A percentile compares a stretch with the other conserved stretches of the same genome.
phyloP scores from a whole-genome alignment of 495 filamentous ascomycete genomes.

The Penicillium macrosclerotiorum region DNA sequence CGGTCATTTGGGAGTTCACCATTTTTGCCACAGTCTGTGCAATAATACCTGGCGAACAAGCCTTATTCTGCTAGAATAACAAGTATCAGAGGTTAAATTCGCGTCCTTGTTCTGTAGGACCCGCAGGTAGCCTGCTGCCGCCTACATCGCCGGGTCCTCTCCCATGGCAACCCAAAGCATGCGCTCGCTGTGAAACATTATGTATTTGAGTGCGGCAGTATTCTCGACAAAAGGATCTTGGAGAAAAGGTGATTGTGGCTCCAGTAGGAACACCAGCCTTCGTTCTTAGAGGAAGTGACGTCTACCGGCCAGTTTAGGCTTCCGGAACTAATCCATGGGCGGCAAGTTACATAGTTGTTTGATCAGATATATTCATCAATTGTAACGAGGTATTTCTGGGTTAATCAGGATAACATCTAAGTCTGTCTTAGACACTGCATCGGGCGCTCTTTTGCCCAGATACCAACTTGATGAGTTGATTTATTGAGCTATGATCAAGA shows the following conservation, averaged over 20 bases:
- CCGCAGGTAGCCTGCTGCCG: conserved; percentile 6
- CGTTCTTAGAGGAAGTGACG: background rate
- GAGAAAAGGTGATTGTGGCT: background rate
- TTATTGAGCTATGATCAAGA: too few species aligned
- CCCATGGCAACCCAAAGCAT: conserved; percentile 31
- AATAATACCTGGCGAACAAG: background rate
- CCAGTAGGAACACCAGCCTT: background rate
- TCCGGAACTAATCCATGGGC: background rate
- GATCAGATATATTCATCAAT: background rate
- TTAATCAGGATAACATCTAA: background rate
- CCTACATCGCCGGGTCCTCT: conserved; percentile 6
- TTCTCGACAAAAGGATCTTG: background rate
- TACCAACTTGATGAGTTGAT: too few species aligned
- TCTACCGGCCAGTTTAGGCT: background rate
- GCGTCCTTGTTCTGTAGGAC: conserved; percentile 10
- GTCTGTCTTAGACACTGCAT: background rate
- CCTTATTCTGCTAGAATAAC: background rate
- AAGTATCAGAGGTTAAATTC: conserved; percentile 3
- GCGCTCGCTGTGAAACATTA: conserved; percentile 21
- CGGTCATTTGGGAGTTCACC: background rate
- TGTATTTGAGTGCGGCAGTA: background rate
- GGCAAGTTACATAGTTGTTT: background rate
- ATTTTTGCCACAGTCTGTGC: background rate
- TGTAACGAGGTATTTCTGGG: background rate
- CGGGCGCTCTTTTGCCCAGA: background rate